Evolutionary conservation across 2,329 filamentous ascomycete genomes (phyloP).

Genomic region (Rutstroemia sp.): DNA sequence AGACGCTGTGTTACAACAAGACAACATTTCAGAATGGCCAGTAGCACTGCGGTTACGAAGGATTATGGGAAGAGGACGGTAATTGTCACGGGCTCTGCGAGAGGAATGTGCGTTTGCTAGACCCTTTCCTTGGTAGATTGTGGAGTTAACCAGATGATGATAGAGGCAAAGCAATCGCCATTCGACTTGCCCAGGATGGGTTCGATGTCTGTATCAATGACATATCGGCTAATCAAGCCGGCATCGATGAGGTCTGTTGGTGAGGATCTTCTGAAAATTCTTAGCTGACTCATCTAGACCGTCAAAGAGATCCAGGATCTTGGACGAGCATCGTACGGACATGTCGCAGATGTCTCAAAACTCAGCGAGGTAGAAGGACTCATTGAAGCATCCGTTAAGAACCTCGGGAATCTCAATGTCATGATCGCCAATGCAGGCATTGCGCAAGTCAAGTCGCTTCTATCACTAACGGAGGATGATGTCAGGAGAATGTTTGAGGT

Average conservation of each 20-base stretch:
- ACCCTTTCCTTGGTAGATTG: background rate
- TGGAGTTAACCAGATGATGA: background rate
- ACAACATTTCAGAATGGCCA: background rate
- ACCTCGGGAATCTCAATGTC: slow-evolving; percentile 24
- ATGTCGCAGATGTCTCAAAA: slow-evolving; percentile 50
- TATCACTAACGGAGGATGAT: slow-evolving; percentile 28
- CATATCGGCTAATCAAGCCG: slow-evolving; percentile 42
- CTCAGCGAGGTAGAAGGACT: slow-evolving; percentile 24
- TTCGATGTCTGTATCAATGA: slow-evolving; percentile 63
- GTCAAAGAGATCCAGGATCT: slow-evolving; percentile 44
- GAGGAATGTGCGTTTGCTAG: slow-evolving; percentile 31
- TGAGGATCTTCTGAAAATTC: background rate
- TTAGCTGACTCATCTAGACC: slow-evolving; percentile 20
- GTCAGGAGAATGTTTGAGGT: slow-evolving; percentile 47
- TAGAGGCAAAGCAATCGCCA: slow-evolving; percentile 54
- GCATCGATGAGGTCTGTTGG: slow-evolving; percentile 39
- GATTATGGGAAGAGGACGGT: slow-evolving; percentile 29
- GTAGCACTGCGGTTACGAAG: slow-evolving; percentile 22
- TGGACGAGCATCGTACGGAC: slow-evolving; percentile 45
- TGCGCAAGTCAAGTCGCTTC: slow-evolving; percentile 23
- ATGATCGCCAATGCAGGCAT: slow-evolving; percentile 30
- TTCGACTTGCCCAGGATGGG: slow-evolving; percentile 56
- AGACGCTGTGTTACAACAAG: background rate
- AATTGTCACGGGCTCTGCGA: slow-evolving; percentile 34
- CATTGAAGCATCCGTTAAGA: slow-evolving; percentile 21